Percentiles rank a stretch among this genome's conserved stretches.
phyloP scores from a whole-genome alignment of 257 asterid genomes.

The Fraxinus excelsior region DNA sequence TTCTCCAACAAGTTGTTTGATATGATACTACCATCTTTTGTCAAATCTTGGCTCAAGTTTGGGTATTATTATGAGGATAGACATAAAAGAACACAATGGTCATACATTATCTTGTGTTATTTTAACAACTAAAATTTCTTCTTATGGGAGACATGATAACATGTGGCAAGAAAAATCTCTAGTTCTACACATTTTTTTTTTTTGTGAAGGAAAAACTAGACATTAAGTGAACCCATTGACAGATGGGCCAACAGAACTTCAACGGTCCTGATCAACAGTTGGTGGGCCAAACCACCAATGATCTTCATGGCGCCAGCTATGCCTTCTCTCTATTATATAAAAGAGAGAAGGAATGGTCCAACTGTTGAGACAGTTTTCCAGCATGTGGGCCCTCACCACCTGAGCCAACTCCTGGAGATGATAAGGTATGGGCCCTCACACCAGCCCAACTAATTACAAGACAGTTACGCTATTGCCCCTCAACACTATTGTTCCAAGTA shows the following conservation, averaged over 20 bases:
- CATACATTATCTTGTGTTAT: slow-evolving; percentile 4
- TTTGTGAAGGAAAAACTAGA: slow-evolving; percentile 29
- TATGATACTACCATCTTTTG: not conserved
- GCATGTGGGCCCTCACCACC: slow-evolving; percentile 80
- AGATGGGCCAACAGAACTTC: slow-evolving; percentile 48
- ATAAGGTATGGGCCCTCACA: slow-evolving; percentile 85
- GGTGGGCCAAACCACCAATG: slow-evolving; percentile 73
- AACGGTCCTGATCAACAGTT: slow-evolving; percentile 49
- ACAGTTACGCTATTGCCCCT: not conserved
- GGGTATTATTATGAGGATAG: not conserved
- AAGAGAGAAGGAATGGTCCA: slow-evolving; percentile 29
- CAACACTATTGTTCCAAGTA: not conserved
- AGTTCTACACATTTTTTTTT: slow-evolving; percentile 26
- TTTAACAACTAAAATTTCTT: slow-evolving; percentile 2
- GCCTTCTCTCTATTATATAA: not conserved
- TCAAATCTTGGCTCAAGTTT: not conserved
- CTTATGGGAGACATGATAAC: slow-evolving; percentile 27
- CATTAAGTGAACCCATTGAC: slow-evolving; percentile 48
- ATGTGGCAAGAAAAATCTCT: slow-evolving; percentile 26
- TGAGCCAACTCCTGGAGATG: slow-evolving; percentile 81
- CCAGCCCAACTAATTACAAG: slow-evolving; percentile 37
- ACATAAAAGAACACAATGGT: not conserved
- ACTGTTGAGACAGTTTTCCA: slow-evolving; percentile 37
- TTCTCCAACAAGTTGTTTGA: not conserved
- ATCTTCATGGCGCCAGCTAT: slow-evolving; percentile 79